phyloP scores from a whole-genome alignment of 805 yeast species.

The Wickerhamomyces hampshirensis region DNA sequence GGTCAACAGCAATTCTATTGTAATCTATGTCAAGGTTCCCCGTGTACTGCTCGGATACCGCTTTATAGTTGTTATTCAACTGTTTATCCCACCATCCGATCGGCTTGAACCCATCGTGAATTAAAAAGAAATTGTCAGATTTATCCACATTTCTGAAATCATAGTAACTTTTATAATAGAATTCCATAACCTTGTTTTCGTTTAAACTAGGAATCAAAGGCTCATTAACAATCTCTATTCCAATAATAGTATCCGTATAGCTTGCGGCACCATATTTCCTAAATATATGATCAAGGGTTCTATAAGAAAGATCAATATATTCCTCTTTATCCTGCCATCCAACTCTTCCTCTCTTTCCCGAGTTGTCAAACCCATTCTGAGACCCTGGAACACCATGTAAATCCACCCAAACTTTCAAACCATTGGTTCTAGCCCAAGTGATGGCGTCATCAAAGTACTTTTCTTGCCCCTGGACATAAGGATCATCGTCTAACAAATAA shows the following conservation, averaged over 20 bases:
- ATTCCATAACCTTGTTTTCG: conserved; percentile 28
- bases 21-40: conserved; percentile 26
- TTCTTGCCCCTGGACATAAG: conserved; percentile 64
- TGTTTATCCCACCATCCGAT: conserved; percentile 52
- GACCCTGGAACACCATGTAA: conserved; percentile 82
- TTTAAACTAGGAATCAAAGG: conserved; percentile 55
- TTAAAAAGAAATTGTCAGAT: conserved; percentile 38
- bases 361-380: conserved; percentile 82
- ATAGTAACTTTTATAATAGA: conserved; percentile 29
- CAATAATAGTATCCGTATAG: conserved; percentile 56
- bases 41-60: conserved; percentile 26
- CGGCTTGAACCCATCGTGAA: conserved; percentile 63
- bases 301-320: conserved; percentile 43
- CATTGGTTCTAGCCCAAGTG: conserved; percentile 59
- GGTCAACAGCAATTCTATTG: conserved; percentile 69
- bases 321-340: conserved; percentile 37
- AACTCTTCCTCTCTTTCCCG: conserved; percentile 53
- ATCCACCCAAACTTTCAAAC: conserved; percentile 67
- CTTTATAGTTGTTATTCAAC: conserved; percentile 28
- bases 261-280: conserved; percentile 45
- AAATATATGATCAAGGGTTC: conserved; percentile 45
- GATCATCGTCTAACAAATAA: conserved; percentile 39
- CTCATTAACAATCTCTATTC: conserved; percentile 68
- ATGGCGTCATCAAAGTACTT: conserved; percentile 59
- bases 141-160: conserved; percentile 20